Percentiles rank a stretch among this genome's conserved stretches.
Evolutionary conservation across 2,329 filamentous ascomycete genomes (phyloP).

Genomic region (Ascochyta viciae-villosae): DNA sequence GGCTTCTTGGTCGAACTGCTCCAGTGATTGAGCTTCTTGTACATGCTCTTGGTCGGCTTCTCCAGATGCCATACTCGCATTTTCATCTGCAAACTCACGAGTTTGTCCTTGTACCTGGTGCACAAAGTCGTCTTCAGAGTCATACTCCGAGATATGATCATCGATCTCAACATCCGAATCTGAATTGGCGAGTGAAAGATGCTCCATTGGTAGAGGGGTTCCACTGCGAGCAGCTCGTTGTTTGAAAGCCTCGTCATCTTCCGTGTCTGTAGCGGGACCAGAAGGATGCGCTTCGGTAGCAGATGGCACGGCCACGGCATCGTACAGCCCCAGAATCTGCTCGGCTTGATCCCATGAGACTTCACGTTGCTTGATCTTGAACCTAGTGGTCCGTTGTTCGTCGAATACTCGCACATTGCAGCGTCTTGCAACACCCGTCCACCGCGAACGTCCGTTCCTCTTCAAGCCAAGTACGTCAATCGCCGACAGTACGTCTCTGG

Average conservation of each 20-base stretch:
- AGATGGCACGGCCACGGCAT: conserved; percentile 32
- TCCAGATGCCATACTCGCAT: conserved; percentile 7
- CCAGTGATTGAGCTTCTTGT: conserved; percentile 26
- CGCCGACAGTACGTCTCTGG: conserved; percentile 62
- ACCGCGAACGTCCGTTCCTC: conserved; percentile 56
- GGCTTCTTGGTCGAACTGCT: conserved; percentile 56
- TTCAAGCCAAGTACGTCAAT: conserved; percentile 62
- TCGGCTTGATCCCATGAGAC: conserved; percentile 54
- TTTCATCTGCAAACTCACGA: conserved; percentile 8
- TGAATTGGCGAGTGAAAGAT: conserved; percentile 20
- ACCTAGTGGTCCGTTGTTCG: conserved; percentile 18
- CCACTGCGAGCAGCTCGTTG: conserved; percentile 32
- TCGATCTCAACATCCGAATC: conserved; percentile 19
- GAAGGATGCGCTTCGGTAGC: conserved; percentile 36
- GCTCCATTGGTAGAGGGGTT: conserved; percentile 36
- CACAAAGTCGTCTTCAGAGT: not conserved
- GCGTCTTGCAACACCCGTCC: conserved; percentile 60
- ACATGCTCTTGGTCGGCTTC: not conserved
- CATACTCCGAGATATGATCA: not conserved
- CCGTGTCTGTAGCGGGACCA: conserved; percentile 15
- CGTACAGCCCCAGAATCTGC: conserved; percentile 25
- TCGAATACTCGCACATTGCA: conserved; percentile 59
- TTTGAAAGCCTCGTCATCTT: conserved; percentile 25
- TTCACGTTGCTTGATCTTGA: conserved; percentile 42
- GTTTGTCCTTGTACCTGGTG: not conserved